These are phyloP conservation scores for Avena eriantha DNA, from an alignment of 176 grass and related monocot species.

Conservation along the genomic window DNA sequence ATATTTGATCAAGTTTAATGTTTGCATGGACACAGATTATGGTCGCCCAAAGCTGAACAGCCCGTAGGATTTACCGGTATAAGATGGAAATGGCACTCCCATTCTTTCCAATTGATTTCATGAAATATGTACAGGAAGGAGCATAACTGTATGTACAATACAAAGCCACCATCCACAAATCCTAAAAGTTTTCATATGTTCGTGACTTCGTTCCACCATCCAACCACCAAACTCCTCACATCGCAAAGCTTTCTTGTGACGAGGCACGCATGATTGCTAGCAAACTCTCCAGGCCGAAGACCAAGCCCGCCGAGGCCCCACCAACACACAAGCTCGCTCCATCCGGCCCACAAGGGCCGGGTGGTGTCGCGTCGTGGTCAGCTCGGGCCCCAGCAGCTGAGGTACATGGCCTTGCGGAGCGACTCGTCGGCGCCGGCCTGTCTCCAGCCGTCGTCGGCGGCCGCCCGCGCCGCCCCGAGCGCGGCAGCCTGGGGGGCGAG, in stretches of 20 bases:
- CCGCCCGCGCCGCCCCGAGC: constrained; percentile 50
- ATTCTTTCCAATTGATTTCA: neutral
- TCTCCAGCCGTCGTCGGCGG: constrained; percentile 46
- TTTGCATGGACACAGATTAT: neutral
- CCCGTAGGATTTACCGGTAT: neutral
- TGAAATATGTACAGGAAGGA: constrained; percentile 29
- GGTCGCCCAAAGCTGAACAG: neutral
- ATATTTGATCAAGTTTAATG: neutral
- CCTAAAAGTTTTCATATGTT: neutral
- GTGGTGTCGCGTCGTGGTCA: constrained; percentile 7
- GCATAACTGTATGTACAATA: neutral
- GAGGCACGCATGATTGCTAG: neutral
- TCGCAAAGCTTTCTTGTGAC: neutral
- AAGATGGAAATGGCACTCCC: neutral
- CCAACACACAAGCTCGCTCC: neutral
- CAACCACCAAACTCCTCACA: neutral
- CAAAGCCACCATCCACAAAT: neutral
- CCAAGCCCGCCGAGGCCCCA: neutral
- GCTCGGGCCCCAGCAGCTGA: constrained; percentile 88
- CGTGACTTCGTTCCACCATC: neutral
- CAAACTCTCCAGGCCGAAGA: neutral
- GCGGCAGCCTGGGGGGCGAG: constrained; percentile 37
- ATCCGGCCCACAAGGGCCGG: neutral
- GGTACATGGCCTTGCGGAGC: constrained; percentile 70
- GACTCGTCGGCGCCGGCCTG: constrained; percentile 67